phyloP scores from a whole-genome alignment of 2,329 filamentous ascomycete species.

The Clarireedia sp. region DNA sequence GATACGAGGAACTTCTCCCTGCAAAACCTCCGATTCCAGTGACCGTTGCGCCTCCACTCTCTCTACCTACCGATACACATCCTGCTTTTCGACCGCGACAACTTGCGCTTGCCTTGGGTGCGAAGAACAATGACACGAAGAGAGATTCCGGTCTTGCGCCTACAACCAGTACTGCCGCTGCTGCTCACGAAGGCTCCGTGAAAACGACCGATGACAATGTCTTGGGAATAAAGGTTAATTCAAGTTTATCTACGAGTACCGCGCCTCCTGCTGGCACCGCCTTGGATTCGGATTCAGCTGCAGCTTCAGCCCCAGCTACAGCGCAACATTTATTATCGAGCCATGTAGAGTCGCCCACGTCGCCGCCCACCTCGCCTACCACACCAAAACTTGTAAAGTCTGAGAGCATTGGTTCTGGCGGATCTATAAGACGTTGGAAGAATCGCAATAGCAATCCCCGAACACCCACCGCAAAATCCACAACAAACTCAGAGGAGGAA shows the following conservation, averaged over 20 bases:
- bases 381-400: slow-evolving; percentile 12
- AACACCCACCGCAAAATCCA: slow-evolving; percentile 18
- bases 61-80: slow-evolving; percentile 24
- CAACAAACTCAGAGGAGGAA: slow-evolving; percentile 21
- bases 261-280: not conserved
- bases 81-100: slow-evolving; percentile 22
- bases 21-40: slow-evolving; percentile 49
- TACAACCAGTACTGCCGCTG: slow-evolving; percentile 36
- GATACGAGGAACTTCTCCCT: slow-evolving; percentile 53
- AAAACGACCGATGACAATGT: slow-evolving; percentile 17
- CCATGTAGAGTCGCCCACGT: slow-evolving; percentile 7
- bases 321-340: not conserved
- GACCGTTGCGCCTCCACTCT: slow-evolving; percentile 24
- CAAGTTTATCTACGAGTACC: not conserved
- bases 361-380: not conserved
- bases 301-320: too few relatives aligned
- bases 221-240: slow-evolving; percentile 24
- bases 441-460: slow-evolving; percentile 13
- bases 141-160: slow-evolving; percentile 48
- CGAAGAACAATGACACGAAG: slow-evolving; percentile 36
- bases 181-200: slow-evolving; percentile 35
- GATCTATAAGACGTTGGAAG: slow-evolving; percentile 15
- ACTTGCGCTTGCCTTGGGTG: slow-evolving; percentile 12
- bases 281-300: too few relatives aligned
- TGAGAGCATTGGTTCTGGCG: slow-evolving; percentile 10